Percentiles rank a stretch among this genome's conserved stretches.
These are phyloP conservation scores for Suillus spraguei DNA, from an alignment of 768 basidiomycete species.

Conservation along the genomic window DNA sequence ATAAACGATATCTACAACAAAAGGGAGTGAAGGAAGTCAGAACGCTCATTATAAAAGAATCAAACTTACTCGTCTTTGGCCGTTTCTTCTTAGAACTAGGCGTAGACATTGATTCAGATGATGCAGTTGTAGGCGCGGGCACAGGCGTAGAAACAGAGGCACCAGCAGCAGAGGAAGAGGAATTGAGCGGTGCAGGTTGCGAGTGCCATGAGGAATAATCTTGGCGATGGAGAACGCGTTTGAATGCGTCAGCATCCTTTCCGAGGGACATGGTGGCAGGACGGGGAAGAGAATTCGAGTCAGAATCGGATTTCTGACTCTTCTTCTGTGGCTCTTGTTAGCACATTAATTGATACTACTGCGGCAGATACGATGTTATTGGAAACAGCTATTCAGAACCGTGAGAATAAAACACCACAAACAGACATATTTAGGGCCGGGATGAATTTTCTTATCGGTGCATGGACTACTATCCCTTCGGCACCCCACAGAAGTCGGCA, in stretches of 20 bases:
- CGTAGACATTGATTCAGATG: constrained; percentile 19
- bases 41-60: constrained; percentile 12
- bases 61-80: constrained; percentile 62
- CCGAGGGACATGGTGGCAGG: constrained; percentile 60
- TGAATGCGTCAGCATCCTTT: constrained; percentile 75
- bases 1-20: constrained; percentile 65
- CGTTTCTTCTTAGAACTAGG: constrained; percentile 48
- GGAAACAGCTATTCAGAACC: no score
- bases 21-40: constrained; percentile 11
- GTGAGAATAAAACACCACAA: no score
- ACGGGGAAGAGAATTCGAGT: background rate
- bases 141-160: constrained; percentile 20
- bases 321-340: background rate
- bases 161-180: constrained; percentile 17
- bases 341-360: no score
- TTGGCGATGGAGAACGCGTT: constrained; percentile 61
- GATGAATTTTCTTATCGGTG: no score
- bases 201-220: constrained; percentile 80
- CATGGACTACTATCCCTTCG: no score
- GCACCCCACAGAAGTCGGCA: no score
- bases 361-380: no score
- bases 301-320: no score
- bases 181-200: constrained; percentile 46
- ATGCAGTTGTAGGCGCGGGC: constrained; percentile 33
- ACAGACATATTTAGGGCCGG: no score